These are phyloP conservation scores for Castanea sativa DNA, from an alignment of 306 rosid genomes.

Conservation along the genomic window DNA sequence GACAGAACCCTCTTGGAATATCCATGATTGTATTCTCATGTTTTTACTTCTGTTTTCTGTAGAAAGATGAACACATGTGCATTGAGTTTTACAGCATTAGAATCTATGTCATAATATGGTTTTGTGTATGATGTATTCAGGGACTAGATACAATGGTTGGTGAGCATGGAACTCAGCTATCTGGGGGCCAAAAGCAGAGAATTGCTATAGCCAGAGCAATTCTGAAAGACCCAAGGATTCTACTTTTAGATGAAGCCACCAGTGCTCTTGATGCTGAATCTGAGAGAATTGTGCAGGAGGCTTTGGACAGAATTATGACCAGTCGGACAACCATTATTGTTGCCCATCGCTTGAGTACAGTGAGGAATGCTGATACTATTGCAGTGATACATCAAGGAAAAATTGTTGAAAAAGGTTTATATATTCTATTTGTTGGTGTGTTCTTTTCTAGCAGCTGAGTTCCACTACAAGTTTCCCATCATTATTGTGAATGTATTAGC, in stretches of 20 bases:
- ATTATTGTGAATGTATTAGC: too few species aligned
- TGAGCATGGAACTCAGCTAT: conserved; percentile 74
- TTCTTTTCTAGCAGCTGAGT: too few species aligned
- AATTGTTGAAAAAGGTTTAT: conserved; percentile 46
- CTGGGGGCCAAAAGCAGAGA: conserved; percentile 67
- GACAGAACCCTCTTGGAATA: background rate
- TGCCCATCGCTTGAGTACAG: conserved; percentile 53
- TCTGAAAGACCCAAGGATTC: conserved; percentile 46
- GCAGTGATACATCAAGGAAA: conserved; percentile 48
- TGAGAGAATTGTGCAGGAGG: conserved; percentile 53
- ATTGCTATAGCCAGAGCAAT: conserved; percentile 57
- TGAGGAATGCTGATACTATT: conserved; percentile 47
- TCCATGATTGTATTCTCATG: background rate
- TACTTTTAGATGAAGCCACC: conserved; percentile 58
- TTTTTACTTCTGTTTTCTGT: background rate
- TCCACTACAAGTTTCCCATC: too few species aligned
- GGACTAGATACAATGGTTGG: conserved; percentile 77
- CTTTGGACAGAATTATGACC: conserved; percentile 44
- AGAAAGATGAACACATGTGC: background rate
- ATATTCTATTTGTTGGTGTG: too few species aligned
- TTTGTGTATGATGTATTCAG: conserved; percentile 9
- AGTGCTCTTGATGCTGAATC: conserved; percentile 61
- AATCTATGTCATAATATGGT: background rate
- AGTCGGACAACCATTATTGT: conserved; percentile 46
- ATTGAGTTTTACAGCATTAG: background rate